Conservation (phyloP, 2,329 filamentous ascomycete species). For the Colletotrichum sp. region DNA sequence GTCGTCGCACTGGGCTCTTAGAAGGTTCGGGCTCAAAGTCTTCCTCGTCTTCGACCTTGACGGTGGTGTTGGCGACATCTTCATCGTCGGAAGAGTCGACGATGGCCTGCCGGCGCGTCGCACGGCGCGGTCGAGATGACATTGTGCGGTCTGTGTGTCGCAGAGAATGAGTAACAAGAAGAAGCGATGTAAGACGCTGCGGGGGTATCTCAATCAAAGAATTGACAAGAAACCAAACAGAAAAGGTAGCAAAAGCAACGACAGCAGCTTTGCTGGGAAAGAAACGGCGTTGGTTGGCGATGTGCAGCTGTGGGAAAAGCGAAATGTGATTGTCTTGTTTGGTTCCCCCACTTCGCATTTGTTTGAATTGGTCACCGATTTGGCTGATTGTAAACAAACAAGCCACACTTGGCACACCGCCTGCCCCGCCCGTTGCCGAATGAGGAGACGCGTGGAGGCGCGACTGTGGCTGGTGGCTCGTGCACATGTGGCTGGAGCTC, state of each 20-base stretch:
- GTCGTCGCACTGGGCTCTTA: constrained; percentile 57
- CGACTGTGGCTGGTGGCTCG: constrained; percentile 6
- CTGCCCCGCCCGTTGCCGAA: background rate
- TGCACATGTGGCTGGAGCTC: constrained; percentile 11
- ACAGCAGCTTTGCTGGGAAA: background rate
- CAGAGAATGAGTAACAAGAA: background rate
- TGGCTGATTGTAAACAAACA: constrained; percentile 24
- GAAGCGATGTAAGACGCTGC: background rate
- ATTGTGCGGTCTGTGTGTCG: constrained; percentile 3
- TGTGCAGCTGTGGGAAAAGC: background rate
- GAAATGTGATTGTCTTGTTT: constrained; percentile 13
- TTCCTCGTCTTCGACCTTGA: constrained; percentile 67
- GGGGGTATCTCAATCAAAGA: constrained; percentile 14
- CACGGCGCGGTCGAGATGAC: constrained; percentile 45
- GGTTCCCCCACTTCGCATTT: constrained; percentile 20
- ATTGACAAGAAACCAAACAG: background rate
- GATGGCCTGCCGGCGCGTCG: constrained; percentile 73
- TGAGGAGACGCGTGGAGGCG: background rate
- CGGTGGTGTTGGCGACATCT: constrained; percentile 58
- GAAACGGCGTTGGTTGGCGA: background rate
- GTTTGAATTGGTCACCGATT: constrained; percentile 23
- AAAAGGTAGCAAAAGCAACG: background rate
- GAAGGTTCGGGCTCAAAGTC: constrained; percentile 80
- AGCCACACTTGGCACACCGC: constrained; percentile 4
- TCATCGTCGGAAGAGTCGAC: constrained; percentile 84